Base-by-base conservation (phyloP, 1,284 basidiomycete species). In the Ceratorhiza oryzae-sativae region DNA sequence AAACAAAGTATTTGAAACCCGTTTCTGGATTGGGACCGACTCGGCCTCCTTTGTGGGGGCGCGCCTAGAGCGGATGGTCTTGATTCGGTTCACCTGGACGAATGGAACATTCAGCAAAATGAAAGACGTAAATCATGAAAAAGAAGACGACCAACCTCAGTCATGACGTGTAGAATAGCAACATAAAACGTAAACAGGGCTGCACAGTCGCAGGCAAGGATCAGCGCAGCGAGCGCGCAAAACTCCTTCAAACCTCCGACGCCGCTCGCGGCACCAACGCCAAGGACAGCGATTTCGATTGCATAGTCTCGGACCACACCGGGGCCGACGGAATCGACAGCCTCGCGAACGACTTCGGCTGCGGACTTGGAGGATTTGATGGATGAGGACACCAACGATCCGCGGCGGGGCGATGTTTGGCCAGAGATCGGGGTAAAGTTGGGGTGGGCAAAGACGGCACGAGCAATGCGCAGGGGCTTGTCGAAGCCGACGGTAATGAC, bases 401-500 rank as follows among this genome's bases (percentile, higher is more conserved):
- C 30, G 15, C 53, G 67, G 3, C 30, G 13, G 27, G 70, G 70
- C 23, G 70, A 39, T 8, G 59, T 20, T 18, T 45, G 51, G 4
- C 55, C 56, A 46, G 76, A 42, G 60, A 84, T 82, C 0, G 87
- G 86, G 81, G 48, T 85, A 81, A 71, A 90, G 86, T 75, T 94
- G 2, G 94, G 92, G 77, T 96, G 93, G 23, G 89, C 86, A 81
- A 98, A 94, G 41, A 98, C 92, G 12, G 95, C 93, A 32, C 91
- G 87, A 0, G 95, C 95, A 46, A 99, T 88, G 12, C 94, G 88
- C 73, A 96, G 91, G 0, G 96, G 97, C 81, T 99, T 99, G 82
- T 99, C 97, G 79, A 98, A 99, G 13, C 97, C 97, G 72, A 99
- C 90, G 0, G 94, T 97, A 80, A 97, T 97, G 51, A 99, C 96